Conservation (phyloP, 352 stramenopile species). For the Globisporangium yorkense region DNA sequence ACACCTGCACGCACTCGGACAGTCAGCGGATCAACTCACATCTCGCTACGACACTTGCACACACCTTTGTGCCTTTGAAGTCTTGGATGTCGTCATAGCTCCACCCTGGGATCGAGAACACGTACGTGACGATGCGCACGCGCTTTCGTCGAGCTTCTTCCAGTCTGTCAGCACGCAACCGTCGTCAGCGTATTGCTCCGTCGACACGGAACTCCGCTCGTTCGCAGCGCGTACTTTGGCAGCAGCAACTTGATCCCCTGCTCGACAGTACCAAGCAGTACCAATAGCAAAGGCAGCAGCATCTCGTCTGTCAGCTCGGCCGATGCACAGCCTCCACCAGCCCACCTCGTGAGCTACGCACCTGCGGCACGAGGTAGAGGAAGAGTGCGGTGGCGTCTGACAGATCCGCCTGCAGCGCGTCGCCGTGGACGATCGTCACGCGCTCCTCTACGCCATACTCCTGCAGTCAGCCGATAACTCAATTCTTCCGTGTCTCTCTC, state of each 20-base stretch:
- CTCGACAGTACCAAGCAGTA: not conserved
- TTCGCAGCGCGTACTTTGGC: constrained; percentile 37
- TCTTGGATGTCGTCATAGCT: constrained; percentile 38
- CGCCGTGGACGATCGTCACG: constrained; percentile 55
- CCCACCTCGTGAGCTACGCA: constrained; percentile 15
- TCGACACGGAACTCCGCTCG: no score
- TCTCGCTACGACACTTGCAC: not conserved
- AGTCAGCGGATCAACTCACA: not conserved
- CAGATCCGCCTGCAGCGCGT: constrained; percentile 58
- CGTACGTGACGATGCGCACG: constrained; percentile 77
- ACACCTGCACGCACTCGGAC: constrained; percentile 29
- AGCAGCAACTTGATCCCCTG: constrained; percentile 68
- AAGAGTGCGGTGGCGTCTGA: constrained; percentile 63
- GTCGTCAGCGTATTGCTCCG: no score
- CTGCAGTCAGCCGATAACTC: constrained; percentile 20
- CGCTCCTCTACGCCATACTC: constrained; percentile 30
- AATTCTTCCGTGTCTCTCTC: no score
- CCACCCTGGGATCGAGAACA: constrained; percentile 80
- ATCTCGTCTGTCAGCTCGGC: no score
- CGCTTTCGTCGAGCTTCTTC: constrained; percentile 51
- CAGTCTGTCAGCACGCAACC: constrained; percentile 27
- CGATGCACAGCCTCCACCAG: no score
- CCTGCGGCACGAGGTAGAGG: constrained; percentile 77
- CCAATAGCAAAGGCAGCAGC: no score
- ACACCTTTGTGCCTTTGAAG: constrained; percentile 85